A percentile compares a stretch with the other conserved stretches of the same genome.
Conservation (phyloP, 1,284 basidiomycete genomes). For the Cryptococcus hybrid region DNA sequence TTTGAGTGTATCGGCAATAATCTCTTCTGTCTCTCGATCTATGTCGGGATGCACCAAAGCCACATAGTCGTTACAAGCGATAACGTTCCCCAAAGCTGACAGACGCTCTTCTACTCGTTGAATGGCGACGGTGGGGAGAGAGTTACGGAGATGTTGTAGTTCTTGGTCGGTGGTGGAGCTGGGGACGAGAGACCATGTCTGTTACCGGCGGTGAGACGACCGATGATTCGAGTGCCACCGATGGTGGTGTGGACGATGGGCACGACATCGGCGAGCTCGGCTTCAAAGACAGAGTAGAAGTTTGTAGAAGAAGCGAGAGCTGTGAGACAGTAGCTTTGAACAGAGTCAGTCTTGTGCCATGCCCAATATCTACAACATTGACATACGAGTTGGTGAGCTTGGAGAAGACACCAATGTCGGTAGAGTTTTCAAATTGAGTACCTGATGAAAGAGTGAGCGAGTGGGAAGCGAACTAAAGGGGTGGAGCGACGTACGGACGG, state of each 20-base stretch:
- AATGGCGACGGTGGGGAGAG: constrained; percentile 86
- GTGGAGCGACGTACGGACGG: constrained; percentile 51
- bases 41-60: constrained; percentile 96
- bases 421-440: constrained; percentile 94
- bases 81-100: constrained; percentile 95
- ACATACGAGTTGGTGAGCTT: constrained; percentile 81
- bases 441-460: constrained; percentile 53
- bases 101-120: constrained; percentile 96
- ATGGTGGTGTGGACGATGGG: constrained; percentile 98
- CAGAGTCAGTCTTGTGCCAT: background rate
- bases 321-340: constrained; percentile 75
- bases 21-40: constrained; percentile 98
- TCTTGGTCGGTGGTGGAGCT: constrained; percentile 97
- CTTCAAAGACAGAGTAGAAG: constrained; percentile 97
- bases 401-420: constrained; percentile 91
- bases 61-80: constrained; percentile 97
- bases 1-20: constrained; percentile 98
- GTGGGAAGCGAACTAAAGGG: background rate
- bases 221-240: constrained; percentile 91
- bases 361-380: background rate
- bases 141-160: constrained; percentile 94
- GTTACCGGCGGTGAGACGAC: constrained; percentile 91
- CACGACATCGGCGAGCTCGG: constrained; percentile 88
- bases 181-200: constrained; percentile 91
- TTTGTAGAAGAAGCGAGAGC: constrained; percentile 95